A percentile compares a stretch with the other conserved stretches of the same genome.
phyloP scores from a whole-genome alignment of 352 stramenopile species.

The Globisporangium nagaii region DNA sequence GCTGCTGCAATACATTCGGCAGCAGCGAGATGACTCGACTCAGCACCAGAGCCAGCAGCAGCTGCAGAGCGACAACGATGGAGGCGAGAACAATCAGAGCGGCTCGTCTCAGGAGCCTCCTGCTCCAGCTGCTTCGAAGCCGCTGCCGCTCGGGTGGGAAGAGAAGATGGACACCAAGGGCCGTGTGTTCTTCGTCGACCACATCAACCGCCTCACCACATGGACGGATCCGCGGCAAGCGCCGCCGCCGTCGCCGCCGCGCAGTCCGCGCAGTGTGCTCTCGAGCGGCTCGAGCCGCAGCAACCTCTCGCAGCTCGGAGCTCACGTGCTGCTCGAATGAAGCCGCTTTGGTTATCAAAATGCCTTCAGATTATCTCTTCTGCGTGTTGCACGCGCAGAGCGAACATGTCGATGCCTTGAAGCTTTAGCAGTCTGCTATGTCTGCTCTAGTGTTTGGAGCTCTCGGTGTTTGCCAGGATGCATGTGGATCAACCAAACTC shows the following conservation, averaged over 20 bases:
- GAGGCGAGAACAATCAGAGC: conserved; percentile 4
- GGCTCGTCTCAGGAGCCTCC: not conserved
- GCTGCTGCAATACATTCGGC: conserved; percentile 62
- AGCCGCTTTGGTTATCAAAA: too few species aligned
- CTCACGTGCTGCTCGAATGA: conserved; percentile 9
- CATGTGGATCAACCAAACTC: too few species aligned
- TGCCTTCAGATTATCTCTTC: too few species aligned
- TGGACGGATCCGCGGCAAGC: conserved; percentile 47
- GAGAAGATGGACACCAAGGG: conserved; percentile 65
- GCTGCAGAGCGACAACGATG: not conserved
- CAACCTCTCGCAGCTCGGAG: conserved; percentile 9
- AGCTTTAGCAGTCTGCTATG: too few species aligned
- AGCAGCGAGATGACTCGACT: conserved; percentile 50
- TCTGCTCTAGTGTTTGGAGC: too few species aligned
- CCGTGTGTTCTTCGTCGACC: conserved; percentile 66
- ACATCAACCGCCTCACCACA: conserved; percentile 69
- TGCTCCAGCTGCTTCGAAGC: not conserved
- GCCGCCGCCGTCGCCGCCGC: not conserved
- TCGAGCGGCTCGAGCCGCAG: conserved; percentile 4
- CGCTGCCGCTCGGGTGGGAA: conserved; percentile 65
- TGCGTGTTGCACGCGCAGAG: too few species aligned
- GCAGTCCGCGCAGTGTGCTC: not conserved
- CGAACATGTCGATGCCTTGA: too few species aligned
- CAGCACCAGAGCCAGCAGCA: not conserved
- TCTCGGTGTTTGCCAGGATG: too few species aligned